Conservation (phyloP, 352 stramenopile genomes). For the Phytophthora fragariaefolia region DNA sequence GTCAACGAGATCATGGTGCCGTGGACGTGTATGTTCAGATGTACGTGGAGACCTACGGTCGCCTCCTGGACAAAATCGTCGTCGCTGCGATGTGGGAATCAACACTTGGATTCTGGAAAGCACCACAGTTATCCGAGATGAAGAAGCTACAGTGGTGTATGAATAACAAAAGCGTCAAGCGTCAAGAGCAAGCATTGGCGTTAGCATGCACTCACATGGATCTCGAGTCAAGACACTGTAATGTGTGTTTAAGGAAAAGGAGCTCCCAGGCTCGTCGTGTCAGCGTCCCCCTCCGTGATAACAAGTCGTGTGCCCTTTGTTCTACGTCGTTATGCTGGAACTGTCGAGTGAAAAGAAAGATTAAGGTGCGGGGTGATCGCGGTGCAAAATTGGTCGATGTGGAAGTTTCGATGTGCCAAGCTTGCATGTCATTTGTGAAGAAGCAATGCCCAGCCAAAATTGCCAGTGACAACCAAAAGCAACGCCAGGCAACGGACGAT, state of each 20-base stretch:
- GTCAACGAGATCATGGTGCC: slow-evolving; percentile 17
- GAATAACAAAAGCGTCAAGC: not conserved
- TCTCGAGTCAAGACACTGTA: not conserved
- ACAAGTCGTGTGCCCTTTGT: not conserved
- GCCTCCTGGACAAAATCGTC: slow-evolving; percentile 16
- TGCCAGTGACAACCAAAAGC: not conserved
- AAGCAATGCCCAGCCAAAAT: not conserved
- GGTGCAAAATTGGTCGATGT: not conserved
- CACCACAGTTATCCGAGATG: slow-evolving; percentile 15
- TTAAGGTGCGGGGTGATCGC: not conserved
- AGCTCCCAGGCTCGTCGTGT: not conserved
- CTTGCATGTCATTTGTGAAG: not conserved
- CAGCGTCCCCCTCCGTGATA: not conserved
- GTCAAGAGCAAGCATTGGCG: not conserved
- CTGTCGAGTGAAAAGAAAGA: not conserved
- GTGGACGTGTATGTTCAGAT: slow-evolving; percentile 34
- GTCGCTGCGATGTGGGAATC: slow-evolving; percentile 24
- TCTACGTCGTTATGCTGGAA: not conserved
- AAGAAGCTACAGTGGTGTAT: slow-evolving; percentile 40
- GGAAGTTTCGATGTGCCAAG: not conserved
- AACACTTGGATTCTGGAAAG: slow-evolving; percentile 24
- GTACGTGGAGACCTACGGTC: slow-evolving; percentile 23
- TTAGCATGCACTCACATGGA: not conserved
- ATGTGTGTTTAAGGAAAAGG: not conserved
- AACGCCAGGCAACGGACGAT: not conserved